Evolutionary conservation across 2,329 filamentous ascomycete genomes (phyloP), one percentile per base, ranked within the genome.

Genomic region (Trichoderma brevicompactum): DNA sequence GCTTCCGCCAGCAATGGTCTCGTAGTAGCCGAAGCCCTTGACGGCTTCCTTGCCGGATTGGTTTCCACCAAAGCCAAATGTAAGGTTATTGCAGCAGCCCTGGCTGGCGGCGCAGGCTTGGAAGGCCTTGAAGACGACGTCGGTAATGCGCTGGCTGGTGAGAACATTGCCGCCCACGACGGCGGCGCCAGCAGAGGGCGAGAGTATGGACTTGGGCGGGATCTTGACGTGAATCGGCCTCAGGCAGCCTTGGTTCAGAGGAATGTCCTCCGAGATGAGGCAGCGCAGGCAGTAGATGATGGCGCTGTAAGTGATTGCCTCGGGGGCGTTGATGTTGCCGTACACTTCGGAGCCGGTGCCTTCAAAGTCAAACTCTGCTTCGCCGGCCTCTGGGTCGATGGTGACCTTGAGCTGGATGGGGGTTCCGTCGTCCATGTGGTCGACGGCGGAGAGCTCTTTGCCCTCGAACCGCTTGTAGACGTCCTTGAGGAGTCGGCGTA

Each of bases 281-380:
- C 89, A 92, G 32, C 92, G 85, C 15, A 95, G 81, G 71, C 91
- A 94, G 80, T 95, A 95, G 69, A 95, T 94, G 69, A 94, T 94
- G n/a, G 92, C 92, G 7, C 87, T 90, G 78, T 91, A 92, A 0
- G 91, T 94, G 54, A 95, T 90, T 3, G 92, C 92, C 76, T 92
- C 85, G 0, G 92, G 92, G 0, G 92, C 91, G 72, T 95, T 95
- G 76, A 89, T 89, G 71, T 93, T 94, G 36, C 86, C 90, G 71
- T 92, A 92, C 1, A 92, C 89, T 76, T 95, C 90, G 0, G 89
- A 87, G 0, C 92, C 92, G 0, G 92, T 95, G 19, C 92, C 92
- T 0, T 81, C 83, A 74, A 95, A 95, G 74, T 95, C 91, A 70
- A 95, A 95, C 1, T 90, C 81, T 0, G 92, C 92, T 68, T 92